phyloP scores from a whole-genome alignment of 2,329 filamentous ascomycete genomes.

The Aspergillus sp. region DNA sequence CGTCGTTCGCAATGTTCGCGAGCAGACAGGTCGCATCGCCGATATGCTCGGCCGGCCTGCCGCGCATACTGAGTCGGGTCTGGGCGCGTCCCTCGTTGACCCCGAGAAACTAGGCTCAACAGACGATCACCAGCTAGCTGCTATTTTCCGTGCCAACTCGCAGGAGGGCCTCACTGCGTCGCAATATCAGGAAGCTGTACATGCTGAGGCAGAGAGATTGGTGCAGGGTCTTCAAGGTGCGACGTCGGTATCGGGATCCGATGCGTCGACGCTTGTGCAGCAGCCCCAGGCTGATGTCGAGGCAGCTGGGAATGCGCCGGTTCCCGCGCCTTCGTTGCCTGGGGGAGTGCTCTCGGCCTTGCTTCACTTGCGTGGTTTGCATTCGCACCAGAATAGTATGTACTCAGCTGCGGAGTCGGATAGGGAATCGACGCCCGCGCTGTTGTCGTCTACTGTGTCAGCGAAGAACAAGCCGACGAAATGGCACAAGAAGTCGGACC shows the following conservation, averaged over 20 bases:
- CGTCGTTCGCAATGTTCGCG: constrained; percentile 1
- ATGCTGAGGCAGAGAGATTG: constrained; percentile 5
- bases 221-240: not conserved
- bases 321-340: not conserved
- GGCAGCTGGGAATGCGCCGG: not conserved
- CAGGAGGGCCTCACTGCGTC: not conserved
- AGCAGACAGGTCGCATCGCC: constrained; percentile 4
- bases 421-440: constrained; percentile 25
- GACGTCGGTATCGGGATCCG: not conserved
- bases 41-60: not conserved
- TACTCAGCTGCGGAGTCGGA: constrained; percentile 25
- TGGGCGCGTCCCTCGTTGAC: constrained; percentile 3
- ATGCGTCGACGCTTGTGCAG: not conserved
- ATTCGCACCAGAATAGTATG: constrained; percentile 4
- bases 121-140: constrained; percentile 10
- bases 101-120: constrained; percentile 11
- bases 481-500: constrained; percentile 42
- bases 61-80: not conserved
- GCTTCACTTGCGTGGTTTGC: constrained; percentile 4
- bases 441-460: constrained; percentile 32
- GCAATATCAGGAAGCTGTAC: constrained; percentile 4
- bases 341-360: constrained; percentile 8
- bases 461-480: constrained; percentile 38
- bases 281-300: not conserved
- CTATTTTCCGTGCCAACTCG: not conserved